A percentile compares a stretch with the other conserved stretches of the same genome.
phyloP scores from a whole-genome alignment of 2,329 filamentous ascomycete genomes.

The Venturia asperata region DNA sequence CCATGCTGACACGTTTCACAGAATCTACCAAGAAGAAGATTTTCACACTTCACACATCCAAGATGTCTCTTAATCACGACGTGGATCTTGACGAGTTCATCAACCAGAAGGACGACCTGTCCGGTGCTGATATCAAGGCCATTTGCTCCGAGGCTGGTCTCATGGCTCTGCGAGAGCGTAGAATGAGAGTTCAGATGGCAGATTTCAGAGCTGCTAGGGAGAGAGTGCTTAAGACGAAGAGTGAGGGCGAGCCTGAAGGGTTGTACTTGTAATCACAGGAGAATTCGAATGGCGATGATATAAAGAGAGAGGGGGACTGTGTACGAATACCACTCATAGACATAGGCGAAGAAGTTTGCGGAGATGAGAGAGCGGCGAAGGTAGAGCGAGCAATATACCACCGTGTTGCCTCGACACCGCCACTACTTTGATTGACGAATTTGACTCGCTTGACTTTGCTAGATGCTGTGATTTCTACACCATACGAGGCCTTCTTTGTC shows the following conservation, averaged over 20 bases:
- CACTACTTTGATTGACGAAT: background rate
- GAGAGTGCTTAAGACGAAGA: conserved; percentile 95
- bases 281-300: background rate
- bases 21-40: conserved; percentile 97
- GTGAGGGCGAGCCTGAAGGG: conserved; percentile 94
- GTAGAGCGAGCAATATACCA: background rate
- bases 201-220: conserved; percentile 92
- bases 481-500: no score
- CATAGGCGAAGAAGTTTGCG: background rate
- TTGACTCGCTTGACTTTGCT: background rate
- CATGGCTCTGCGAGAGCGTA: conserved; percentile 84
- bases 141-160: conserved; percentile 97
- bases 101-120: conserved; percentile 94
- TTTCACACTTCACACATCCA: conserved; percentile 94
- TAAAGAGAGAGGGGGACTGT: background rate
- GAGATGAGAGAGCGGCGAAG: background rate
- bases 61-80: conserved; percentile 94
- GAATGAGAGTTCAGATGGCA: conserved; percentile 98
- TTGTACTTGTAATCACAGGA: conserved; percentile 73
- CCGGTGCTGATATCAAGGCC: conserved; percentile 95
- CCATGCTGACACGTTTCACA: conserved; percentile 54
- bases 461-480: no score
- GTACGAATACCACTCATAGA: conserved; percentile 7
- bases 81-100: conserved; percentile 99
- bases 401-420: background rate